These are phyloP conservation scores for Tripidium arundinaceum DNA, from an alignment of 202 grass and related monocot genomes.

Conservation along the genomic window DNA sequence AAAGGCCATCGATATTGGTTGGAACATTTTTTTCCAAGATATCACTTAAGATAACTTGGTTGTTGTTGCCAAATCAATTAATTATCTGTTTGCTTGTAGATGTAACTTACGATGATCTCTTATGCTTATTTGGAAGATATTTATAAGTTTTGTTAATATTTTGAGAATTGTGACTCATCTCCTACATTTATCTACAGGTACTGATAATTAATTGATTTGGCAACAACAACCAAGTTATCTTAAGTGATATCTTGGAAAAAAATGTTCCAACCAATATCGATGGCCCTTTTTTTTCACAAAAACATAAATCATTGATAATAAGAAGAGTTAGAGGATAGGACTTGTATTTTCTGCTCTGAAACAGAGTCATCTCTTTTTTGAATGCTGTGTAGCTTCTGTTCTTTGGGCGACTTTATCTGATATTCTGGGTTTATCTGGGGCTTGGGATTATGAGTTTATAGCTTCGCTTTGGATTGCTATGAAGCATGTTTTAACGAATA, in stretches of 20 bases:
- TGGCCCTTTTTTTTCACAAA: background rate
- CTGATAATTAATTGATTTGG: slow-evolving; percentile 39
- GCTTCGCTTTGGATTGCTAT: too few relatives aligned
- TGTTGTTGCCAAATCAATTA: background rate
- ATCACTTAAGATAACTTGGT: background rate
- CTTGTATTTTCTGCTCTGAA: too few relatives aligned
- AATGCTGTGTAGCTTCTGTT: too few relatives aligned
- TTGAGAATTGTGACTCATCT: background rate
- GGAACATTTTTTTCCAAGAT: background rate
- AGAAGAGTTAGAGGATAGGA: too few relatives aligned
- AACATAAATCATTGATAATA: background rate
- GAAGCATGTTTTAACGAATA: too few relatives aligned
- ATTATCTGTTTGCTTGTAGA: background rate
- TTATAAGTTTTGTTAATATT: background rate
- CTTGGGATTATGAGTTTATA: too few relatives aligned
- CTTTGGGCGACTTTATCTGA: too few relatives aligned
- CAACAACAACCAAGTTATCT: background rate
- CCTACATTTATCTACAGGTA: slow-evolving; percentile 39
- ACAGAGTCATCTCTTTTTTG: too few relatives aligned
- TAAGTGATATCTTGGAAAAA: background rate
- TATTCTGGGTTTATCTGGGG: too few relatives aligned
- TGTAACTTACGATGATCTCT: background rate
- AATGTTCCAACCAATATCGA: background rate
- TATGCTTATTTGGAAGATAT: background rate
- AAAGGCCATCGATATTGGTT: background rate